Conservation (phyloP, 169 alveolate species). For the Condylostoma magnum region DNA sequence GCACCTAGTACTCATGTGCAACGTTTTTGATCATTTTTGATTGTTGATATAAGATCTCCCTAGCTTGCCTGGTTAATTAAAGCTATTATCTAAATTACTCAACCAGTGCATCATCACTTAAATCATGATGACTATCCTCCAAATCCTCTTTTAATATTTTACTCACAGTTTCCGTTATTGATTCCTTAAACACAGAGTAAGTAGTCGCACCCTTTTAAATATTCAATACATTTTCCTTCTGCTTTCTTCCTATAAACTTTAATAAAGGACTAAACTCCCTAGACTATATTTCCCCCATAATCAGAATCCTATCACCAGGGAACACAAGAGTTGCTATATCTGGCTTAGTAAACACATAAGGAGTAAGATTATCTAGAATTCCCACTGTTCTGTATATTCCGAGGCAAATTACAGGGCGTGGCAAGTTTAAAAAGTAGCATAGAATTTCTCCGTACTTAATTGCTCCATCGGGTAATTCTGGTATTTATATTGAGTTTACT, state of each 20-base stretch:
- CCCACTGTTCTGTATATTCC: slow-evolving; percentile 30
- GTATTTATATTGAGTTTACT: slow-evolving; percentile 2
- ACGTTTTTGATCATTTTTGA: too few species aligned
- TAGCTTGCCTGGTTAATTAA: too few species aligned
- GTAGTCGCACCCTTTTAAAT: neutral
- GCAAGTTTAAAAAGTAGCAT: neutral
- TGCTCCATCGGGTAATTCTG: neutral
- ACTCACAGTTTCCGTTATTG: neutral
- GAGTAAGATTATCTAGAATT: slow-evolving; percentile 5
- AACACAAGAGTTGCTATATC: slow-evolving; percentile 21
- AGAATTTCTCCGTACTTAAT: slow-evolving; percentile 1
- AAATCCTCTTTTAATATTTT: slow-evolving; percentile 18
- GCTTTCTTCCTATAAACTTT: neutral
- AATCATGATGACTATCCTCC: neutral
- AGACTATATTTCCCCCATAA: slow-evolving; percentile 10
- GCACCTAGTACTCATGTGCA: too few species aligned
- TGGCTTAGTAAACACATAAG: slow-evolving; percentile 30
- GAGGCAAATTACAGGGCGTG: neutral
- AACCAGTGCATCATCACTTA: slow-evolving; percentile 16
- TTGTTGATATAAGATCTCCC: too few species aligned
- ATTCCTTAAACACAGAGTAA: neutral
- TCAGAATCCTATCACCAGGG: slow-evolving; percentile 1
- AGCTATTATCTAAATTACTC: too few species aligned
- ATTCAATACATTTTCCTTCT: neutral
- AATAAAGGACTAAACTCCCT: slow-evolving; percentile 11